A percentile compares a stretch with the other conserved stretches of the same genome.
These are phyloP conservation scores for Harrya chromipes DNA, from an alignment of 768 basidiomycete genomes.

Conservation along the genomic window DNA sequence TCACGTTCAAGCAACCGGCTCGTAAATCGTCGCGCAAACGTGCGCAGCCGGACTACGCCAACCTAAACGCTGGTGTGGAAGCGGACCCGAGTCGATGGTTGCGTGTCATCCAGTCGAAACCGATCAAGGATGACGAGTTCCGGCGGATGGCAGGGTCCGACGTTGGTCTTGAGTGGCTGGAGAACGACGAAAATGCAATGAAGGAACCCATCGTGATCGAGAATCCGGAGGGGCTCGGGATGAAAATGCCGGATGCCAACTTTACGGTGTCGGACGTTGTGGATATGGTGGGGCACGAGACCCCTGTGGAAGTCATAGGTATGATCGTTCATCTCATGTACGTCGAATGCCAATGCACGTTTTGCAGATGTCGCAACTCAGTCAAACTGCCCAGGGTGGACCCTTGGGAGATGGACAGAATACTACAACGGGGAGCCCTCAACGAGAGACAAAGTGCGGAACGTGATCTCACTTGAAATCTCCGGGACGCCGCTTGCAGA, in stretches of 20 bases:
- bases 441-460: conserved; percentile 81
- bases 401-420: conserved; percentile 84
- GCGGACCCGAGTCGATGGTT: conserved; percentile 64
- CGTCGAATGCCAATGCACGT: conserved; percentile 1
- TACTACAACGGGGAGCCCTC: conserved; percentile 71
- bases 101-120: conserved; percentile 64
- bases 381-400: conserved; percentile 84
- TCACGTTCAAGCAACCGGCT: conserved; percentile 73
- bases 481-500: conserved; percentile 81
- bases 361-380: conserved; percentile 82
- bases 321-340: conserved; percentile 17
- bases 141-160: conserved; percentile 63
- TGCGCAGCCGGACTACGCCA: conserved; percentile 75
- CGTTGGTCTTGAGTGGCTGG: conserved; percentile 72
- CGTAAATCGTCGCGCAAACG: conserved; percentile 81
- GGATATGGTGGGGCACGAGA: conserved; percentile 71
- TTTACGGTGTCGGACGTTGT: conserved; percentile 83
- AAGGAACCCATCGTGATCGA: conserved; percentile 82
- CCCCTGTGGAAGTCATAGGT: conserved; percentile 92
- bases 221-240: conserved; percentile 76
- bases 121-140: conserved; percentile 61
- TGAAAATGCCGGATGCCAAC: conserved; percentile 76
- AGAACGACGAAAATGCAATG: conserved; percentile 68
- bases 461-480: conserved; percentile 94
- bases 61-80: conserved; percentile 60